Conservation (phyloP, 2,329 filamentous ascomycete species). For the Exutisphaerella laricina region DNA sequence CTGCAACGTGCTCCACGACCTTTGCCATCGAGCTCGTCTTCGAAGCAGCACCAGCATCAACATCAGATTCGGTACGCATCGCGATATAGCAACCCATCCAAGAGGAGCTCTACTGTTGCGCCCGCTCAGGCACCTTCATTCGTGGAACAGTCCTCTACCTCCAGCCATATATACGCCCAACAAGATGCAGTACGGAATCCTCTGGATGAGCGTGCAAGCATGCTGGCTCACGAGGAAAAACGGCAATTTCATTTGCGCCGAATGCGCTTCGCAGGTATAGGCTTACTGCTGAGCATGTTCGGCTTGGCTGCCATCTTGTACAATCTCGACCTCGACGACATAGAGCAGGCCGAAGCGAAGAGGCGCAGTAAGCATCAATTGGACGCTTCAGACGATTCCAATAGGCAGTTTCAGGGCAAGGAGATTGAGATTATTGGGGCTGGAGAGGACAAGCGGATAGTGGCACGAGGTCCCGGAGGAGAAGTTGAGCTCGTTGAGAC, state of each 20-base stretch:
- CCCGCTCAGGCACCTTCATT: slow-evolving; percentile 22
- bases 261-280: slow-evolving; percentile 35
- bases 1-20: slow-evolving; percentile 19
- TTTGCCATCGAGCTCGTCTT: neutral
- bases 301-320: slow-evolving; percentile 28
- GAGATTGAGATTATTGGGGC: slow-evolving; percentile 57
- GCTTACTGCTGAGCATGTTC: slow-evolving; percentile 31
- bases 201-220: slow-evolving; percentile 23
- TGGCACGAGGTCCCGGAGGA: slow-evolving; percentile 42
- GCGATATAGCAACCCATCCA: slow-evolving; percentile 34
- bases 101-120: slow-evolving; percentile 24
- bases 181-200: slow-evolving; percentile 14
- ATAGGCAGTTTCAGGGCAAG: slow-evolving; percentile 47
- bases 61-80: slow-evolving; percentile 29
- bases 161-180: slow-evolving; percentile 9
- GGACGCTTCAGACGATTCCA: slow-evolving; percentile 31
- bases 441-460: slow-evolving; percentile 50
- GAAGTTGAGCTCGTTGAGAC: slow-evolving; percentile 72
- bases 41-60: neutral
- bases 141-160: slow-evolving; percentile 10
- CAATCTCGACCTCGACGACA: slow-evolving; percentile 32
- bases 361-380: slow-evolving; percentile 24
- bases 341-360: slow-evolving; percentile 26
- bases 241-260: slow-evolving; percentile 28
- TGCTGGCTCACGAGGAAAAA: slow-evolving; percentile 27